A percentile compares a stretch with the other conserved stretches of the same genome.
Conservation (phyloP, 176 grass and related monocot genomes). For the Saccharum officinarum region DNA sequence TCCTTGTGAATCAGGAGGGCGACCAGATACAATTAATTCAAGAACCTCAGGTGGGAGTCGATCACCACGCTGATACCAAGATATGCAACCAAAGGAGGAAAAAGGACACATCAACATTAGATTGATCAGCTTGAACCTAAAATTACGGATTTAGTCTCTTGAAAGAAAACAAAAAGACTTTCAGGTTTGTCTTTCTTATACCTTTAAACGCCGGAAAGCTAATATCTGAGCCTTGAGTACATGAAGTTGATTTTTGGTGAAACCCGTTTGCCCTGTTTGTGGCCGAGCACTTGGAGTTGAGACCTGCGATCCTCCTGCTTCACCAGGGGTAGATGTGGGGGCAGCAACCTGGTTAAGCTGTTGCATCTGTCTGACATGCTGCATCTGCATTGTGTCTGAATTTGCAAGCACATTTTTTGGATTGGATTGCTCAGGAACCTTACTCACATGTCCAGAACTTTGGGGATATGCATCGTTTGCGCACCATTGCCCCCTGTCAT, state of each 20-base stretch:
- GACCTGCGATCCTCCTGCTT: constrained; percentile 40
- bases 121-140: constrained; percentile 28
- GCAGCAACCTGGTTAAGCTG: constrained; percentile 44
- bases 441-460: constrained; percentile 48
- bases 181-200: constrained; percentile 39
- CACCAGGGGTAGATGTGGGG: constrained; percentile 30
- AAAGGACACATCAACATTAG: constrained; percentile 22
- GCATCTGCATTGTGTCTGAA: constrained; percentile 62
- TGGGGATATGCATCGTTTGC: constrained; percentile 48
- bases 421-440: constrained; percentile 54
- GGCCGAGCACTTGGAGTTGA: constrained; percentile 38
- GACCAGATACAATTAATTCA: constrained; percentile 70
- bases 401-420: constrained; percentile 44
- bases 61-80: constrained; percentile 77
- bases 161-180: constrained; percentile 17
- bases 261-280: constrained; percentile 47
- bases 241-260: constrained; percentile 96
- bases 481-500: constrained; percentile 50
- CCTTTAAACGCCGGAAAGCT: constrained; percentile 98
- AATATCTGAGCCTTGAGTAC: constrained; percentile 98
- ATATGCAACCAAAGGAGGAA: constrained; percentile 20
- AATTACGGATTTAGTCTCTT: neutral
- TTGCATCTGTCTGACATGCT: constrained; percentile 64
- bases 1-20: constrained; percentile 45
- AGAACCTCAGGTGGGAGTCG: constrained; percentile 89